These are phyloP conservation scores for Gossypium mustelinum DNA, from an alignment of 345 rosid species.

Conservation along the genomic window DNA sequence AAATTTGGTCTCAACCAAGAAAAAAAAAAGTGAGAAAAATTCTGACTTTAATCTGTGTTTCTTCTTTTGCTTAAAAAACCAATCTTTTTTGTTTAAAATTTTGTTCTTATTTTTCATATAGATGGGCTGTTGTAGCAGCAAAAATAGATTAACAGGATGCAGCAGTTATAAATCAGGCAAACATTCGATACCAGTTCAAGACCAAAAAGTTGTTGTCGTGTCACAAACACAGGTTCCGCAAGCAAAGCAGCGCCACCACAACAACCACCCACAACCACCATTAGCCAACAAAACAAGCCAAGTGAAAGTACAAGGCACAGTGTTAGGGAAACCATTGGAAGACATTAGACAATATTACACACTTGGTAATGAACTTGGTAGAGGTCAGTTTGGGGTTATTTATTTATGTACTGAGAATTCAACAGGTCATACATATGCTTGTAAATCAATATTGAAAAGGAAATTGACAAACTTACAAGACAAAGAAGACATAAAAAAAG, in stretches of 20 bases:
- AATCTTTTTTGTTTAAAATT: not conserved
- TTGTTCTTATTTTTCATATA: not conserved
- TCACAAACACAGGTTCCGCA: not conserved
- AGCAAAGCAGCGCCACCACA: not conserved
- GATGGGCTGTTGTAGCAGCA: conserved; percentile 14
- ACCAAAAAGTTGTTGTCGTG: not conserved
- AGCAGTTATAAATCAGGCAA: not conserved
- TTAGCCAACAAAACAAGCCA: not conserved
- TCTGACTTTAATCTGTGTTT: no score
- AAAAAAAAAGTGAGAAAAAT: no score
- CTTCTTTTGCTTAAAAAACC: no score
- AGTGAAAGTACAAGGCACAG: not conserved
- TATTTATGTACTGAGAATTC: conserved; percentile 38
- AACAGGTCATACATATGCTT: conserved; percentile 29
- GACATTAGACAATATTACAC: conserved; percentile 30
- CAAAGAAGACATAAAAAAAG: conserved; percentile 34
- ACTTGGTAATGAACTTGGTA: conserved; percentile 31
- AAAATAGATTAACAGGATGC: not conserved
- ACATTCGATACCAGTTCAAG: not conserved
- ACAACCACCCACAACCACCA: not conserved
- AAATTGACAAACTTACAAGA: conserved; percentile 24
- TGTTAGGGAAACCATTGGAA: conserved; percentile 32
- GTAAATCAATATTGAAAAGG: conserved; percentile 33
- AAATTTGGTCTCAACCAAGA: no score
- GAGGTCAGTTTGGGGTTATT: conserved; percentile 39